Base-by-base conservation (phyloP, 2,329 filamentous ascomycete genomes). In the Penicillium polonicum region DNA sequence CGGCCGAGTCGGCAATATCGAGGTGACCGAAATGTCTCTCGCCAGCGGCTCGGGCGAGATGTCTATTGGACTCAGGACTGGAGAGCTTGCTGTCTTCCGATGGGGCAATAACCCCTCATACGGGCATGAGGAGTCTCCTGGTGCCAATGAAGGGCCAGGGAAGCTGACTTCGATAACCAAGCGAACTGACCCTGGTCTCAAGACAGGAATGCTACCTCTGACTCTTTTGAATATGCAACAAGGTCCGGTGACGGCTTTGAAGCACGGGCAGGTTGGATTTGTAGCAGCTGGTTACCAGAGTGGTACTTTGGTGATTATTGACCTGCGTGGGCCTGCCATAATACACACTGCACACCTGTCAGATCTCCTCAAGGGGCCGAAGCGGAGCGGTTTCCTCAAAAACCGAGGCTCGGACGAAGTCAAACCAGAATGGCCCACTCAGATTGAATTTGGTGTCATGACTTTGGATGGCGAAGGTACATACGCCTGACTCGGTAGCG, bases 221-320 rank as follows among this genome's bases (percentile, higher is more conserved):
- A 86, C 89, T 1, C 78, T 97, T 33, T 87, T 97, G 58, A 86
- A 95, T 71, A 90, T 93, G 82, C 85, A 89, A 71, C 87, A 92
- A 68, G 94, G 92, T 0, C 81, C 90, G 1, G 86, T 97, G 33
- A 92, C 86, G 23, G 89, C 88, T 1, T 70, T 95, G 38, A 88
- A 90, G 57, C 85, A 94, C 55, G 94, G 92, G n/a, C 91, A 96
- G 72, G 87, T 97, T 13, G 94, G 94, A 0, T 99, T 99, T 70
- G 85, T 96, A 12, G 92, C 88, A 12, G 87, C 89, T 31, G 94
- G 92, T 0, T 96, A 92, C 10, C 89, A 96, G 72, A 85, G 86
- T 39, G 94, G 94, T 2, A 86, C 86, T 62, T 75, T 99, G 38
- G 88, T 85, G 9, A 84, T 99, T 38, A 85, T 97, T 51, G 94